Evolutionary conservation across 352 stramenopile genomes (phyloP).

Genomic region (Phytophthora constricta): DNA sequence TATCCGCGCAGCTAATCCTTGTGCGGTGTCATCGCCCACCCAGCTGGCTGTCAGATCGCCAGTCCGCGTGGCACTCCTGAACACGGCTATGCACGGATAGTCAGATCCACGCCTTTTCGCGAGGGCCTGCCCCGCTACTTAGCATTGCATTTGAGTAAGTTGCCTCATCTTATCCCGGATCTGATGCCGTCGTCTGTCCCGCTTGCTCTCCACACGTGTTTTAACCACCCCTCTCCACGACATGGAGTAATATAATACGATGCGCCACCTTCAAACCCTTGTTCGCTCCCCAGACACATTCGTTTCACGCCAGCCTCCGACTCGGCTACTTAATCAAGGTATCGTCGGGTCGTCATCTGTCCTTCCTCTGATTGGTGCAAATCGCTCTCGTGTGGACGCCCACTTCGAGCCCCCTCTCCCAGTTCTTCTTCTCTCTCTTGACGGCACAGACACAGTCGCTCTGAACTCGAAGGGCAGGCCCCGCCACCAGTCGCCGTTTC

Average conservation of each 20-base stretch:
- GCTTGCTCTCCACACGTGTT: too few relatives aligned
- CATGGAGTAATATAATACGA: too few relatives aligned
- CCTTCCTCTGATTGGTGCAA: too few relatives aligned
- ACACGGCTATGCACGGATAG: neutral
- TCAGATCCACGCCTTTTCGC: too few relatives aligned
- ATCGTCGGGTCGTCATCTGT: neutral
- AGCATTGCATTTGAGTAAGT: neutral
- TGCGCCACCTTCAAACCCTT: too few relatives aligned
- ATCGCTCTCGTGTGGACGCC: too few relatives aligned
- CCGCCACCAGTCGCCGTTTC: conserved; percentile 13
- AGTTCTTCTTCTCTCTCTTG: neutral
- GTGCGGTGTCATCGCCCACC: neutral
- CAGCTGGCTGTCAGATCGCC: neutral
- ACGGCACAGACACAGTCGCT: neutral
- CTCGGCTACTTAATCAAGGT: neutral
- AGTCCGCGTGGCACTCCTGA: neutral
- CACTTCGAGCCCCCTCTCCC: neutral
- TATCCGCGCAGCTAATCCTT: too few relatives aligned
- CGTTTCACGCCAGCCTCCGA: too few relatives aligned
- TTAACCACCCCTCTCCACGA: too few relatives aligned
- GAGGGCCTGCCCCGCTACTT: neutral
- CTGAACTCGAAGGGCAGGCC: neutral
- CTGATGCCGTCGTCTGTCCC: too few relatives aligned
- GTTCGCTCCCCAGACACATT: too few relatives aligned
- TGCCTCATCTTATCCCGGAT: neutral